Conservation (phyloP, 495 filamentous ascomycete genomes). For the Xylaria nigripes region DNA sequence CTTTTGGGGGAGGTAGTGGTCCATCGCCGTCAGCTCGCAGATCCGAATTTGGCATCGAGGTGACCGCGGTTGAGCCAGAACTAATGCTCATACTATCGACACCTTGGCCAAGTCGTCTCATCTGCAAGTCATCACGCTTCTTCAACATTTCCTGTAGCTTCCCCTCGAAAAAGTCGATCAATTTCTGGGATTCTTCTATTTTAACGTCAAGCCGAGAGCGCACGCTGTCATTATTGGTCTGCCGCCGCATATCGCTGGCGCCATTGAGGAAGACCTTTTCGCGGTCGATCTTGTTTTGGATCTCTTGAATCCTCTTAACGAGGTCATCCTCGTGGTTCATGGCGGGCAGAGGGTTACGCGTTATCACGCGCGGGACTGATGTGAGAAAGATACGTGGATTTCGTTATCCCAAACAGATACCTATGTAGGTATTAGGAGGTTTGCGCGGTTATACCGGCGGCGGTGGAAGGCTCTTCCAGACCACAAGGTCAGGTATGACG, state of each 20-base stretch:
- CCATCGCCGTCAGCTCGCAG: slow-evolving; percentile 38
- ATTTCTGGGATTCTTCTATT: slow-evolving; percentile 86
- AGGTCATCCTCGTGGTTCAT: slow-evolving; percentile 68
- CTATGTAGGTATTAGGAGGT: neutral
- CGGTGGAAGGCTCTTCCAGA: neutral
- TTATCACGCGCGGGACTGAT: slow-evolving; percentile 32
- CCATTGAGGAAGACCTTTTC: slow-evolving; percentile 93
- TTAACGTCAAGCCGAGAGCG: slow-evolving; percentile 81
- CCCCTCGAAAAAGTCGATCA: slow-evolving; percentile 90
- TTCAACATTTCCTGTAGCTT: slow-evolving; percentile 47
- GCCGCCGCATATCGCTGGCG: slow-evolving; percentile 88
- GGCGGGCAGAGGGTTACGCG: slow-evolving; percentile 31
- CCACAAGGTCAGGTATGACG: neutral
- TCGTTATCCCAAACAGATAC: neutral
- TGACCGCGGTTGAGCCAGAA: slow-evolving; percentile 30
- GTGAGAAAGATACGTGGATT: neutral
- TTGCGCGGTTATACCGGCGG: neutral
- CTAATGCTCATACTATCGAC: slow-evolving; percentile 55
- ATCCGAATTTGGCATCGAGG: slow-evolving; percentile 26
- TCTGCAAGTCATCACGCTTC: slow-evolving; percentile 58
- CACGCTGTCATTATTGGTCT: slow-evolving; percentile 84
- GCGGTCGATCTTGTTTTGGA: slow-evolving; percentile 95
- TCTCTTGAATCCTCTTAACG: slow-evolving; percentile 39
- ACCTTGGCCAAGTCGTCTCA: slow-evolving; percentile 60
- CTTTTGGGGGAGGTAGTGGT: slow-evolving; percentile 60